Evolutionary conservation across 129 eudicot species (phyloP).

Genomic region (Pittosporum tobira): DNA sequence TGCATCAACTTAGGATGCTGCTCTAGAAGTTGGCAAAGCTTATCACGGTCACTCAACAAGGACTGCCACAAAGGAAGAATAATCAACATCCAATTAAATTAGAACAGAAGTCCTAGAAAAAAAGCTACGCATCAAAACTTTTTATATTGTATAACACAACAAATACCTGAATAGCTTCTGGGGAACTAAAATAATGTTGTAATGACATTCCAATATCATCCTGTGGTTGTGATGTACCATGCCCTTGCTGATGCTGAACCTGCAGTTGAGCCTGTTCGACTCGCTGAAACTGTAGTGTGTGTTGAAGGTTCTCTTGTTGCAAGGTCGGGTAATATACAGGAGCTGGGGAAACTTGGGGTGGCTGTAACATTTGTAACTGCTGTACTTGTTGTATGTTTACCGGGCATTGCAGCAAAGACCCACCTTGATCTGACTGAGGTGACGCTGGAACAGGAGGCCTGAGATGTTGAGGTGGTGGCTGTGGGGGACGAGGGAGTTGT

Average conservation of each 20-base stretch:
- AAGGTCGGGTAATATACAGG: slow-evolving; percentile 46
- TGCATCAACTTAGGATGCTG: slow-evolving; percentile 93
- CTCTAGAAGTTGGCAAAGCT: slow-evolving; percentile 87
- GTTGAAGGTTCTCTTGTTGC: slow-evolving; percentile 53
- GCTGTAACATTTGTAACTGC: slow-evolving; percentile 48
- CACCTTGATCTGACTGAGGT: slow-evolving; percentile 54
- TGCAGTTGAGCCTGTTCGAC: slow-evolving; percentile 41
- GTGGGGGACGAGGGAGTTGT: slow-evolving; percentile 58
- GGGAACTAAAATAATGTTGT: slow-evolving; percentile 73
- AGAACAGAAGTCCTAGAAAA: background rate
- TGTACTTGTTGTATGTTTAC: slow-evolving; percentile 55
- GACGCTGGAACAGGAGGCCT: slow-evolving; percentile 63
- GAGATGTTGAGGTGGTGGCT: slow-evolving; percentile 52
- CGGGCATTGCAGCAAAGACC: slow-evolving; percentile 35
- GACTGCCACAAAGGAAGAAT: slow-evolving; percentile 33
- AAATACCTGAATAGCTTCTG: slow-evolving; percentile 80
- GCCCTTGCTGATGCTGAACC: slow-evolving; percentile 37
- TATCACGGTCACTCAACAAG: slow-evolving; percentile 72
- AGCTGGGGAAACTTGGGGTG: slow-evolving; percentile 36
- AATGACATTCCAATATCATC: slow-evolving; percentile 54
- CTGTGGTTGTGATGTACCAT: slow-evolving; percentile 48
- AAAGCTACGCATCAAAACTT: background rate
- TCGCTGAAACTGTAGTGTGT: slow-evolving; percentile 40
- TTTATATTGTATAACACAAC: background rate
- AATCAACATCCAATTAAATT: background rate